Conservation (phyloP, 2,329 filamentous ascomycete species). For the Diaporthe nobilis region DNA sequence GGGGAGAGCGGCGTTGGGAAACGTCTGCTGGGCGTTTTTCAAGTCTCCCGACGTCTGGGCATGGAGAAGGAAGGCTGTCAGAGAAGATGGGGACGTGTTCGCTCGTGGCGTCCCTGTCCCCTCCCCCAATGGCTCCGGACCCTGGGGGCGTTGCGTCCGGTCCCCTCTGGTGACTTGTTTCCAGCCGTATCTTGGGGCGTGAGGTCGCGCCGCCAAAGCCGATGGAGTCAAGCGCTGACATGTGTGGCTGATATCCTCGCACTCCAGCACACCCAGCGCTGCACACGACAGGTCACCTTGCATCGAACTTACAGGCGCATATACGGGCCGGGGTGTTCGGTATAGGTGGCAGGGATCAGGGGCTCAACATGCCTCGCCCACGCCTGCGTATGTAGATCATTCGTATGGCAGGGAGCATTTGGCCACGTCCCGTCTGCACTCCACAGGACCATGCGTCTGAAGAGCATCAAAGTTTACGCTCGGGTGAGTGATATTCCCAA, state of each 20-base stretch:
- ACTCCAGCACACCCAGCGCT: not conserved
- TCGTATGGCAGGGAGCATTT: not conserved
- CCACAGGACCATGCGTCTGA: not conserved
- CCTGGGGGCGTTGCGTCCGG: conserved; percentile 2
- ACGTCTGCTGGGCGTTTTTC: not conserved
- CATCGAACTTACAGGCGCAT: conserved; percentile 18
- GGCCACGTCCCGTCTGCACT: not conserved
- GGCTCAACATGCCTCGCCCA: not conserved
- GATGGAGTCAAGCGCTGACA: conserved; percentile 30
- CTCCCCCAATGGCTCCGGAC: not conserved
- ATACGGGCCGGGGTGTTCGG: conserved; percentile 18
- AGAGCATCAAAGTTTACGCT: not conserved
- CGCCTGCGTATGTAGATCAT: not conserved
- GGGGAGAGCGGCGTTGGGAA: not conserved
- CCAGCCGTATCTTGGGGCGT: not conserved
- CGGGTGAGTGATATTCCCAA: conserved; percentile 5
- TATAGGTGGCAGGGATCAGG: conserved; percentile 14
- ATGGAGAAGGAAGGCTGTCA: not conserved
- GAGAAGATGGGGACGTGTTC: not conserved
- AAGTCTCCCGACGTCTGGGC: not conserved
- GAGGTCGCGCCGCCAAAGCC: conserved; percentile 20
- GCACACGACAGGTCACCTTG: conserved; percentile 27
- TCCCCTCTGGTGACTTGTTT: conserved; percentile 13
- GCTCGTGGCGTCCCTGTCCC: conserved; percentile 3
- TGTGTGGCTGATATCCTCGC: conserved; percentile 27